Percentiles rank a stretch among this genome's conserved stretches.
Conservation (phyloP, 2,329 filamentous ascomycete genomes). For the Alternaria dauci region DNA sequence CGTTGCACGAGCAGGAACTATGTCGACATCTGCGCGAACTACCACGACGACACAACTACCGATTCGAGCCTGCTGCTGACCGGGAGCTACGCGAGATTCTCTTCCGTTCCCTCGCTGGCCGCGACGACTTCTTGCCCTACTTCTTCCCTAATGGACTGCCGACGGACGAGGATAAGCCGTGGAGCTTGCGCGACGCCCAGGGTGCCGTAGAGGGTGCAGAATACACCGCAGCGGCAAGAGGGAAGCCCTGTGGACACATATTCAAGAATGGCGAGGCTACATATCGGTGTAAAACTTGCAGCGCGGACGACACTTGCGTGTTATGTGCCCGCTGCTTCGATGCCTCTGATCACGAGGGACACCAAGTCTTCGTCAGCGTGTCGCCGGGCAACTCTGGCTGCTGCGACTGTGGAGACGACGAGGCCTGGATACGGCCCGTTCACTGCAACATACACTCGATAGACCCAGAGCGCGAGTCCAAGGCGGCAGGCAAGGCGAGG, state of each 20-base stretch:
- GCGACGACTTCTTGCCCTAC: conserved; percentile 75
- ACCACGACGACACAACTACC: conserved; percentile 75
- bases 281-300: conserved; percentile 93
- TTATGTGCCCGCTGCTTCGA: conserved; percentile 95
- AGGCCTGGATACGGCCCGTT: conserved; percentile 89
- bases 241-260: conserved; percentile 96
- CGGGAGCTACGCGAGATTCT: conserved; percentile 78
- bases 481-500: conserved; percentile 65
- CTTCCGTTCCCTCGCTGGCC: conserved; percentile 85
- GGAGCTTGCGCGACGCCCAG: conserved; percentile 87
- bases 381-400: conserved; percentile 93
- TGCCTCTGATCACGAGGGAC: conserved; percentile 90
- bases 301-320: conserved; percentile 92
- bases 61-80: conserved; percentile 76
- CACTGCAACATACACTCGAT: conserved; percentile 93
- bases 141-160: conserved; percentile 83
- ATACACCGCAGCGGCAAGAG: conserved; percentile 89
- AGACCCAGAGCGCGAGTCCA: conserved; percentile 40
- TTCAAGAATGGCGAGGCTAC: conserved; percentile 94
- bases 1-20: conserved; percentile 76
- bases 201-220: conserved; percentile 93
- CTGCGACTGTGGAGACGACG: conserved; percentile 95
- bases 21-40: conserved; percentile 82
- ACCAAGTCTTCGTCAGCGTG: conserved; percentile 88
- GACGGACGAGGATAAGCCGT: conserved; percentile 61